Percentiles rank a stretch among this genome's conserved stretches.
Evolutionary conservation across 1,139 yeast genomes (phyloP).

Genomic region (Suhomyces bolitotheri): DNA sequence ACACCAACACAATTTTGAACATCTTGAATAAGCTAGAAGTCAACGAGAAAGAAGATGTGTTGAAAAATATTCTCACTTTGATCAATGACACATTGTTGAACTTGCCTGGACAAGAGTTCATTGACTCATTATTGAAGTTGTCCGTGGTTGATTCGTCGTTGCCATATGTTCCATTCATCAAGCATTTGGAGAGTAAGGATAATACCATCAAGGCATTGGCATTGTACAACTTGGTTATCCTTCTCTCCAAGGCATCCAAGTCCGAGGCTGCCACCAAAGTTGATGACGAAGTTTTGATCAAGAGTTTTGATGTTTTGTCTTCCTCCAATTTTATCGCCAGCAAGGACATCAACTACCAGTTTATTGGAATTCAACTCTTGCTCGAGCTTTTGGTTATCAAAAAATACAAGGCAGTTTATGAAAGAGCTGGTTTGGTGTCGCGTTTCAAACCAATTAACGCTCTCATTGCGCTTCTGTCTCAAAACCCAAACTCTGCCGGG

Average conservation of each 20-base stretch:
- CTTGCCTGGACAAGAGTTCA: constrained; percentile 43
- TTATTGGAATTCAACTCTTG: constrained; percentile 65
- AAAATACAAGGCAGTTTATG: constrained; percentile 58
- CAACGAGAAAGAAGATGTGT: constrained; percentile 63
- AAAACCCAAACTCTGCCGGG: constrained; percentile 53
- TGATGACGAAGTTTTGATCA: constrained; percentile 39
- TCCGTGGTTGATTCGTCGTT: constrained; percentile 48
- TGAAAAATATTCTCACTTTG: constrained; percentile 70
- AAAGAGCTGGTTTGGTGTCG: constrained; percentile 48
- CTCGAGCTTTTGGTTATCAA: constrained; percentile 62
- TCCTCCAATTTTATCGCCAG: constrained; percentile 44
- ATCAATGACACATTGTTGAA: constrained; percentile 60
- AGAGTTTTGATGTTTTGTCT: constrained; percentile 46
- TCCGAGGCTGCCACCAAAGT: constrained; percentile 14
- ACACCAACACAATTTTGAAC: constrained; percentile 58
- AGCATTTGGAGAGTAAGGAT: constrained; percentile 51
- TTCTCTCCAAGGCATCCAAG: constrained; percentile 34
- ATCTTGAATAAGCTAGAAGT: constrained; percentile 51
- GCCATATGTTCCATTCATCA: constrained; percentile 58
- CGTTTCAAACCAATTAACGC: constrained; percentile 57
- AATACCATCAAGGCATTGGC: constrained; percentile 48
- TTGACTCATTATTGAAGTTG: constrained; percentile 46
- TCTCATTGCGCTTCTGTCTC: constrained; percentile 34
- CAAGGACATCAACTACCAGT: constrained; percentile 55
- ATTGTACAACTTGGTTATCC: constrained; percentile 45